phyloP scores from a whole-genome alignment of 2,329 filamentous ascomycete genomes.

The Proliferodiscus dingleyae region DNA sequence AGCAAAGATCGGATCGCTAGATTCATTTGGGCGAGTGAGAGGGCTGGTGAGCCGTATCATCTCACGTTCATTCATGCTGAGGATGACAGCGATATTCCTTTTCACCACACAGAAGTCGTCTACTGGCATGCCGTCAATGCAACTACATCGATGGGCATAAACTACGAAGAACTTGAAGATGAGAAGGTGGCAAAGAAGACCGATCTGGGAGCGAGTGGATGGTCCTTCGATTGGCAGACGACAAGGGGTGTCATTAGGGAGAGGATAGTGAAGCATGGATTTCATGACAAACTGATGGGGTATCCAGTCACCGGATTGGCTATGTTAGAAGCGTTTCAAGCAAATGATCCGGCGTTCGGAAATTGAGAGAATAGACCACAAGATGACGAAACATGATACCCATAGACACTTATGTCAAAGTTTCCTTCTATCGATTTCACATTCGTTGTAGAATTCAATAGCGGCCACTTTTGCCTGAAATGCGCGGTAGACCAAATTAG shows the following conservation, averaged over 20 bases:
- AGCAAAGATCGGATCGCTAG: constrained; percentile 44
- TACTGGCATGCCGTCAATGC: constrained; percentile 57
- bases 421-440: too few species aligned
- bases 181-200: constrained; percentile 37
- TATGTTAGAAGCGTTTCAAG: constrained; percentile 43
- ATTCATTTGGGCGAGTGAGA: constrained; percentile 38
- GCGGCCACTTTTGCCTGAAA: too few species aligned
- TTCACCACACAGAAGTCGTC: constrained; percentile 58
- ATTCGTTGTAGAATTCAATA: too few species aligned
- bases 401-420: too few species aligned
- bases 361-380: too few species aligned
- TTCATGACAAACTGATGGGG: constrained; percentile 55
- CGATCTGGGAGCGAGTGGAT: constrained; percentile 45
- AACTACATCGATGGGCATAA: constrained; percentile 33
- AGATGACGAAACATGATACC: too few species aligned
- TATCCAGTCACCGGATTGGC: constrained; percentile 50
- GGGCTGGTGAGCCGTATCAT: constrained; percentile 34
- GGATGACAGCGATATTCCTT: constrained; percentile 78
- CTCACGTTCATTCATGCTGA: constrained; percentile 72
- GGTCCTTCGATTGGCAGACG: constrained; percentile 43
- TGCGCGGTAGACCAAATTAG: too few species aligned
- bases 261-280: constrained; percentile 49
- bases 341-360: constrained; percentile 8
- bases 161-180: constrained; percentile 40
- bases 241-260: constrained; percentile 45